Conservation (phyloP, 1,139 yeast species). For the Taiozyma onychis region DNA sequence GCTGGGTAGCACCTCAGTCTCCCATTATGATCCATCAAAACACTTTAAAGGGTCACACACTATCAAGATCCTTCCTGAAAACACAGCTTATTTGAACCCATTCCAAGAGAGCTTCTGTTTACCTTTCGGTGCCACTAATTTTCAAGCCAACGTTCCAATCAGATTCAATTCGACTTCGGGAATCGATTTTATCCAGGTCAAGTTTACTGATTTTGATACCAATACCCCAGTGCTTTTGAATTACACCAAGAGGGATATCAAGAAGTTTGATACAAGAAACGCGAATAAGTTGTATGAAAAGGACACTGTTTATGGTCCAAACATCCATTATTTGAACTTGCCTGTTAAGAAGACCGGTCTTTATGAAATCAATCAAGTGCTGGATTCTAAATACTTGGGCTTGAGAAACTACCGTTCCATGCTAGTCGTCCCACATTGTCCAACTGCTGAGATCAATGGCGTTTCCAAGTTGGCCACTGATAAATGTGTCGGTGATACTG, state of each 20-base stretch:
- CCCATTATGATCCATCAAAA: conserved; percentile 49
- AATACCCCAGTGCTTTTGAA: conserved; percentile 44
- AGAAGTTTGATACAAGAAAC: conserved; percentile 37
- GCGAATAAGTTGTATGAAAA: conserved; percentile 28
- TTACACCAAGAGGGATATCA: conserved; percentile 53
- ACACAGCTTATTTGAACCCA: conserved; percentile 82
- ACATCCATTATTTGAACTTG: conserved; percentile 40
- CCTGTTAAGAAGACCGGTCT: conserved; percentile 69
- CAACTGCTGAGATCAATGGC: conserved; percentile 34
- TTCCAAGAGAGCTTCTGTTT: conserved; percentile 61
- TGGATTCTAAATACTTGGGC: conserved; percentile 57
- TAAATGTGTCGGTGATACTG: conserved; percentile 60
- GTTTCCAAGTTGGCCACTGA: conserved; percentile 31
- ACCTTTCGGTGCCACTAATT: conserved; percentile 31
- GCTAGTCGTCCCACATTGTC: conserved; percentile 70
- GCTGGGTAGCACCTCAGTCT: conserved; percentile 44
- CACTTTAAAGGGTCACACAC: conserved; percentile 85
- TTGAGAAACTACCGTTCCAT: conserved; percentile 63
- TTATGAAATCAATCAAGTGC: conserved; percentile 60
- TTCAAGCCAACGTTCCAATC: conserved; percentile 53
- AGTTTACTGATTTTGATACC: conserved; percentile 53
- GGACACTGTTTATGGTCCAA: conserved; percentile 28
- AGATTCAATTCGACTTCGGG: conserved; percentile 77
- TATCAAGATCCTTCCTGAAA: conserved; percentile 85
- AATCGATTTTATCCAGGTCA: conserved; percentile 62